Base-by-base conservation (phyloP, 345 rosid species). In the Angophora floribunda region DNA sequence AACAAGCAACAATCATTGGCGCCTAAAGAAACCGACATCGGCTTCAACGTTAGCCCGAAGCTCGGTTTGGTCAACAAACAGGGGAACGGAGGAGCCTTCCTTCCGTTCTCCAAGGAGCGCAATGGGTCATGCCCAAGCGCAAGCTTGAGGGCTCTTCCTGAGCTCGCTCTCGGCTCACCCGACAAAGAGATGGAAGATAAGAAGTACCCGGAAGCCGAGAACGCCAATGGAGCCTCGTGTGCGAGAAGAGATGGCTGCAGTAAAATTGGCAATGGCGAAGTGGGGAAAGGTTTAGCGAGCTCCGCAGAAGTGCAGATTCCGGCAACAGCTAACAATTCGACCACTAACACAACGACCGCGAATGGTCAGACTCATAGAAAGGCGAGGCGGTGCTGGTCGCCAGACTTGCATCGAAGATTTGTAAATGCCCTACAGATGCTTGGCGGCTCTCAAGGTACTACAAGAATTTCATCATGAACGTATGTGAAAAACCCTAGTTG, bases 381-480 rank as follows among this genome's bases (percentile, higher is more conserved):
- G 90, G 97, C 99, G 44, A 95, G 99, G 53, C 95, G 99, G 88
- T 98, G 99, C 79, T 98, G 99, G 99, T 98, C 99, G 1, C 99
- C 99, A 6, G 99, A 98, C 88, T 93, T 98, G 93, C 99, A 98
- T 91, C 91, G 99, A 53, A 91, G 99, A 94, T 98, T 98, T 88
- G 98, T 98, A 7, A 95, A 93, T 91, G 99, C 99, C 80, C 97
- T 98, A 51, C 99, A 98, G 89, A 94, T 97, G 99, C 98, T 98
- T 17, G 99, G 99, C 50, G 99, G 99, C 52, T 97, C 99, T 86
- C 99, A 98, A 97, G 99, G 99, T 98, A 96, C 63, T 36, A n/a
- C n/a, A 13, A 7, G 53, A 41, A 50, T 5, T 75, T 15, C 17
- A 41, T 65, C 82, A 3, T 36, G 47, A 75, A 52, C 32, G 19